Percentiles rank a stretch among this genome's conserved stretches.
phyloP scores from a whole-genome alignment of 2,329 filamentous ascomycete genomes.

The Grosmannia huntii region DNA sequence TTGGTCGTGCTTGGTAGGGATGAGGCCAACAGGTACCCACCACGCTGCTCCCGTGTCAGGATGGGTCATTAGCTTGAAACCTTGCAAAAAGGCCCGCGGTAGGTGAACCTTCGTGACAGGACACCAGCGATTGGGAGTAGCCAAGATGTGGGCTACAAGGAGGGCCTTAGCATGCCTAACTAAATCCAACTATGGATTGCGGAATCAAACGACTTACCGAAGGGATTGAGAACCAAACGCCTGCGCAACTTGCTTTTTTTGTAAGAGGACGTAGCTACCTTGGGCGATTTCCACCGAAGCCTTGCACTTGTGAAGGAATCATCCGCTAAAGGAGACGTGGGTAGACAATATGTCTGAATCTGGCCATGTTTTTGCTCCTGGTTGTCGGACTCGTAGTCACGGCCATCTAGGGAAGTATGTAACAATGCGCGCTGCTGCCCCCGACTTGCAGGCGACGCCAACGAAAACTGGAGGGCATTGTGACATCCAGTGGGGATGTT shows the following conservation, averaged over 20 bases:
- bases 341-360: slow-evolving; percentile 19
- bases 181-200: background rate
- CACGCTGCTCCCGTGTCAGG: slow-evolving; percentile 39
- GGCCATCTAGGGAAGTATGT: background rate
- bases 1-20: slow-evolving; percentile 3
- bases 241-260: slow-evolving; percentile 33
- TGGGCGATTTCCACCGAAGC: slow-evolving; percentile 27
- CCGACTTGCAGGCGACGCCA: background rate
- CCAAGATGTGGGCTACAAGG: slow-evolving; percentile 31
- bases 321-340: slow-evolving; percentile 43
- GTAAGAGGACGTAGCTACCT: slow-evolving; percentile 19
- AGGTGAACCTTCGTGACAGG: slow-evolving; percentile 7
- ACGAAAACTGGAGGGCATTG: background rate
- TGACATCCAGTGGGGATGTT: background rate
- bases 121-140: slow-evolving; percentile 7
- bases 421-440: background rate
- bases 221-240: slow-evolving; percentile 49
- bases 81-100: slow-evolving; percentile 44
- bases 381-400: background rate
- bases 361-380: background rate
- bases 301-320: slow-evolving; percentile 32
- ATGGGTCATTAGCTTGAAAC: slow-evolving; percentile 43
- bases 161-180: background rate
- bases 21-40: slow-evolving; percentile 34
- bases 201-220: slow-evolving; percentile 32